Evolutionary conservation across 345 rosid species (phyloP).

Genomic region (Eucalyptus paniculata): DNA sequence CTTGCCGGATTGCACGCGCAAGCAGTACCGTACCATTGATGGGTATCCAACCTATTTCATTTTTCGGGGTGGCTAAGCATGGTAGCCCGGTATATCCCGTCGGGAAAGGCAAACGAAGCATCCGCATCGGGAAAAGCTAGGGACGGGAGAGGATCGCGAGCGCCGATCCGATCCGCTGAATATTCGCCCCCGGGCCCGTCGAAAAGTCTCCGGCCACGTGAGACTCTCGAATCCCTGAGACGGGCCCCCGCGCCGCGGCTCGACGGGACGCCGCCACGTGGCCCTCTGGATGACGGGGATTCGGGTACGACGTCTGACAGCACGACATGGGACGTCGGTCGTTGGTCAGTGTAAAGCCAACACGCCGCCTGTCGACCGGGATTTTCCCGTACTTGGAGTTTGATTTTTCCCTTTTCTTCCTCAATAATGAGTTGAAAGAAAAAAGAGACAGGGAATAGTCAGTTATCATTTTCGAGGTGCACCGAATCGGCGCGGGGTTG

Average conservation of each 20-base stretch:
- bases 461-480: too few relatives aligned
- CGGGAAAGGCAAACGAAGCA: background rate
- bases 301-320: background rate
- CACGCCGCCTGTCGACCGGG: too few relatives aligned
- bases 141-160: background rate
- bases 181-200: background rate
- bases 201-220: too few relatives aligned
- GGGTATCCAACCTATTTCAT: background rate
- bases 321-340: background rate
- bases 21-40: background rate
- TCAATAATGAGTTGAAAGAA: too few relatives aligned
- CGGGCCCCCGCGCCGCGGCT: too few relatives aligned
- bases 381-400: background rate
- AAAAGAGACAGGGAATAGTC: too few relatives aligned
- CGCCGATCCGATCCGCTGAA: background rate
- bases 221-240: too few relatives aligned
- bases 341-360: too few relatives aligned
- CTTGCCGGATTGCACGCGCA: accelerated
- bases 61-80: background rate
- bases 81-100: background rate
- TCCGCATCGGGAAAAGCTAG: background rate
- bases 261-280: background rate
- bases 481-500: too few relatives aligned
- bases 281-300: too few relatives aligned
- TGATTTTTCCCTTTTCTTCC: too few relatives aligned